phyloP scores from a whole-genome alignment of 129 eudicot genomes.

The Tagetes erecta region DNA sequence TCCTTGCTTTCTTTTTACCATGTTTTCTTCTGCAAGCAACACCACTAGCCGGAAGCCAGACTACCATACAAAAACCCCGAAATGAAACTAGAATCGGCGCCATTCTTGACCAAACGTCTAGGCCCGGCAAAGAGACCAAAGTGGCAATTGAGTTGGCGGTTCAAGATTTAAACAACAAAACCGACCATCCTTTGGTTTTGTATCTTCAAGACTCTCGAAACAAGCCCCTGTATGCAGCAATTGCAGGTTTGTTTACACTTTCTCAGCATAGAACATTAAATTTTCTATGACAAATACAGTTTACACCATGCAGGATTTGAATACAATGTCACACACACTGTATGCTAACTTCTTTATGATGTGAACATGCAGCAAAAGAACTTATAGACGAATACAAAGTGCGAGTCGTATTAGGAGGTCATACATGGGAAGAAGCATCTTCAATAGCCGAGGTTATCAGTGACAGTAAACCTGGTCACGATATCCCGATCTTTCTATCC shows the following conservation, averaged over 20 bases:
- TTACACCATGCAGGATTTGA: too few relatives aligned
- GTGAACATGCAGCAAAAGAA: slow-evolving; percentile 42
- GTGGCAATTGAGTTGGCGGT: slow-evolving; percentile 53
- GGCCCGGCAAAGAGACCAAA: slow-evolving; percentile 49
- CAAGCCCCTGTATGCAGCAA: slow-evolving; percentile 38
- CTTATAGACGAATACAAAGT: slow-evolving; percentile 38
- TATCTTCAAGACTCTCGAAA: slow-evolving; percentile 30
- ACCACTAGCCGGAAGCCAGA: neutral
- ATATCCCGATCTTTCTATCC: slow-evolving; percentile 45
- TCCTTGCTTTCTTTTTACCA: slow-evolving; percentile 16
- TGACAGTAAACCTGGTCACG: neutral
- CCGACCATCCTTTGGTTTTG: slow-evolving; percentile 21
- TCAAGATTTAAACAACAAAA: slow-evolving; percentile 32
- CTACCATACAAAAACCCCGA: neutral
- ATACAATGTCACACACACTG: too few relatives aligned
- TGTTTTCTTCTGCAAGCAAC: slow-evolving; percentile 12
- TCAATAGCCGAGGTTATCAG: slow-evolving; percentile 43
- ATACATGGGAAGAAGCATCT: slow-evolving; percentile 53
- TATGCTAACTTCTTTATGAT: neutral
- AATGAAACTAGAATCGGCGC: slow-evolving; percentile 38
- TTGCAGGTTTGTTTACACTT: slow-evolving; percentile 29
- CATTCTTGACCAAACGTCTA: slow-evolving; percentile 38
- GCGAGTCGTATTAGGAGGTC: slow-evolving; percentile 51
- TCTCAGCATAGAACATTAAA: too few relatives aligned
- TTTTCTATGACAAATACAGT: too few relatives aligned